Percentiles rank a stretch among this genome's conserved stretches.
Conservation (phyloP, 192 early-diverging fungal species). For the Backusella australiensis region DNA sequence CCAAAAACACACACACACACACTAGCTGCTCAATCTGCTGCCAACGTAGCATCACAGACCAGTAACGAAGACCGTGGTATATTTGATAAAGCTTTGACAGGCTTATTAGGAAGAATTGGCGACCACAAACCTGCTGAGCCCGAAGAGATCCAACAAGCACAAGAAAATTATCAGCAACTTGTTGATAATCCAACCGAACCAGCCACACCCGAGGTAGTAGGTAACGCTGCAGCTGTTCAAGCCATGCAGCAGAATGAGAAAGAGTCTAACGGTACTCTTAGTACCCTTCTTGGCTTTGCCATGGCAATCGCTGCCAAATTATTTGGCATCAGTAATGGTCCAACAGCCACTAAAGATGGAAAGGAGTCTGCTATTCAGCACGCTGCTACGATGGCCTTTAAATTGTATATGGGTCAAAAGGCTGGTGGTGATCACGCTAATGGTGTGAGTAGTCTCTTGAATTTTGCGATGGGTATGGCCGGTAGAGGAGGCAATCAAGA, state of each 20-base stretch:
- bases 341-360: conserved; percentile 1
- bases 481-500: conserved; percentile 10
- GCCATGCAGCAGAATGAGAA: conserved; percentile 20
- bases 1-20: not conserved
- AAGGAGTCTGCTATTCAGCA: conserved; percentile 20
- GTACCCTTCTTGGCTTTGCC: conserved; percentile 28
- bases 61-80: conserved; percentile 20
- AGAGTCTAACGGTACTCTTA: conserved; percentile 7
- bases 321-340: conserved; percentile 14
- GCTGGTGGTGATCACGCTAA: not conserved
- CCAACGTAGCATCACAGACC: not conserved
- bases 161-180: conserved; percentile 19
- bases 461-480: conserved; percentile 7
- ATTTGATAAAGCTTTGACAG: conserved; percentile 12
- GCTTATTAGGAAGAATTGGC: conserved; percentile 6
- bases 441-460: conserved; percentile 10
- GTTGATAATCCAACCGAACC: conserved; percentile 4
- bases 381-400: conserved; percentile 36
- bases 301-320: conserved; percentile 32
- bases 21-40: conserved; percentile 2
- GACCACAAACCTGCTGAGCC: conserved; percentile 9
- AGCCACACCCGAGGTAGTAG: conserved; percentile 20
- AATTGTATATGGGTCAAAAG: conserved; percentile 33
- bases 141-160: conserved; percentile 18
- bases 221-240: conserved; percentile 34